phyloP scores from a whole-genome alignment of 805 yeast species.

The Ogataea salicorniae region DNA sequence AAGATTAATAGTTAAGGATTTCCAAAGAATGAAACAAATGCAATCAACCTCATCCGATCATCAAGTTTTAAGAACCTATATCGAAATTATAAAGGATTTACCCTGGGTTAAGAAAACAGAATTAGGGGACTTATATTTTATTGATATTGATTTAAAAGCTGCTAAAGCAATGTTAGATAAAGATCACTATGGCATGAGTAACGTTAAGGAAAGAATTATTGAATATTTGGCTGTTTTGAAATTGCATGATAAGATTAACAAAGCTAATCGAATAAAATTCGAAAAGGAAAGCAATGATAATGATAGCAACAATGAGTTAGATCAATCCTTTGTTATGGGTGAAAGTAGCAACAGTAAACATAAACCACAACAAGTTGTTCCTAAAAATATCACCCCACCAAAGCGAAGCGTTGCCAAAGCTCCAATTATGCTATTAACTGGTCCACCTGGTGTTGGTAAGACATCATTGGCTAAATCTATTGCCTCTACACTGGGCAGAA shows the following conservation, averaged over 20 bases:
- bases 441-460: constrained; percentile 94
- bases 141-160: constrained; percentile 42
- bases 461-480: constrained; percentile 81
- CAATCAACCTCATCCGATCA: constrained; percentile 56
- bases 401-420: constrained; percentile 31
- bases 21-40: constrained; percentile 48
- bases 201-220: constrained; percentile 67
- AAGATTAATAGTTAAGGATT: constrained; percentile 42
- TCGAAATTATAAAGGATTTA: constrained; percentile 60
- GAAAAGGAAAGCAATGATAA: constrained; percentile 1
- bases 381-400: background rate
- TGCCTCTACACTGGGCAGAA: constrained; percentile 66
- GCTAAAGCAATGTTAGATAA: constrained; percentile 57
- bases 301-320: constrained; percentile 2
- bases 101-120: constrained; percentile 43
- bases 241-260: constrained; percentile 34
- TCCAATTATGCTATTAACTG: constrained; percentile 77
- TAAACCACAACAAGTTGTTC: background rate
- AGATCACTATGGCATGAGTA: constrained; percentile 76
- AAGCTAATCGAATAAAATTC: background rate
- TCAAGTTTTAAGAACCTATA: constrained; percentile 58
- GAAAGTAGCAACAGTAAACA: background rate
- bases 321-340: background rate
- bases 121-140: constrained; percentile 19
- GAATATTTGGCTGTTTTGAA: constrained; percentile 79